A percentile compares a stretch with the other conserved stretches of the same genome.
Conservation (phyloP, 208 protist species). For the Polymyxa betae region DNA sequence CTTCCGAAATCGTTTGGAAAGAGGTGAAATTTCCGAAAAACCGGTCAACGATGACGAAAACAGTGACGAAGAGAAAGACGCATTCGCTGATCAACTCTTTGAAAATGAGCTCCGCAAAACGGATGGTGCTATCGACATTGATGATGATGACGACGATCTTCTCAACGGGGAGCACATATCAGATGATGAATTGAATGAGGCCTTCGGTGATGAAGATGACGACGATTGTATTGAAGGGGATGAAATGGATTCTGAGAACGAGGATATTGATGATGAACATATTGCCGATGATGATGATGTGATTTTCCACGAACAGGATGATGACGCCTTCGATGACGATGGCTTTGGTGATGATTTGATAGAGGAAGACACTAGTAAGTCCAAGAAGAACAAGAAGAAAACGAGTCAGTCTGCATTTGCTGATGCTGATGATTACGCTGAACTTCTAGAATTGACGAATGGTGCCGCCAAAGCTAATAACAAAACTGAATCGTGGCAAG, state of each 20-base stretch:
- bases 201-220: not conserved
- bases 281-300: not conserved
- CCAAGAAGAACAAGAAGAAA: not conserved
- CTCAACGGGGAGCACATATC: too few relatives aligned
- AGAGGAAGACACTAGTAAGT: not conserved
- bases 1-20: not conserved
- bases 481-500: not conserved
- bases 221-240: not conserved
- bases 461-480: not conserved
- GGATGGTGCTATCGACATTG: constrained; percentile 30
- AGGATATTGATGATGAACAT: not conserved
- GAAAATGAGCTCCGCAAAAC: not conserved
- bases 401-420: not conserved
- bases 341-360: not conserved
- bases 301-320: too few relatives aligned
- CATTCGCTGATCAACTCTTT: constrained; percentile 27
- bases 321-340: not conserved
- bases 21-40: not conserved
- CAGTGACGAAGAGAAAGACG: not conserved
- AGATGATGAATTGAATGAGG: constrained; percentile 1
- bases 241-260: constrained; percentile 9
- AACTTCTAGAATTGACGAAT: not conserved
- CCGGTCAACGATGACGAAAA: not conserved
- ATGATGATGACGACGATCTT: constrained; percentile 13
- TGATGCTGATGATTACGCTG: constrained; percentile 43